Evolutionary conservation across 2,329 filamentous ascomycete species (phyloP).

Genomic region (Diaporthe citriasiana): DNA sequence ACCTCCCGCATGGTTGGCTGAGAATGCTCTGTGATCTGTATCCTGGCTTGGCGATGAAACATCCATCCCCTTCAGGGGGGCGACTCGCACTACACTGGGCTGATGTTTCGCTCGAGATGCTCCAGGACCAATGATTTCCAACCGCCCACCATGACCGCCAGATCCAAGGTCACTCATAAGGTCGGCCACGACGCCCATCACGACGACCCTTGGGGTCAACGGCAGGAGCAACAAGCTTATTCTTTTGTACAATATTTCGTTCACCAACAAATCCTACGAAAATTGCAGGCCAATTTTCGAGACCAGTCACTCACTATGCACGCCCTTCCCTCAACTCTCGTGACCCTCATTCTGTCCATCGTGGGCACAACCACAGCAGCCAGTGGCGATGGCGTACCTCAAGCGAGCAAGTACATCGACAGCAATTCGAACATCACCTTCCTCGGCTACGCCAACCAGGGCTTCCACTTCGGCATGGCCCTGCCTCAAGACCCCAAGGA

Average conservation of each 20-base stretch:
- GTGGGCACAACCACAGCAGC: conserved; percentile 26
- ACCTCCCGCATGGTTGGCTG: not conserved
- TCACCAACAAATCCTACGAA: not conserved
- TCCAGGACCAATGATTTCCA: conserved; percentile 25
- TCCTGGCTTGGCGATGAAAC: conserved; percentile 28
- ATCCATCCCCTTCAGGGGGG: conserved; percentile 9
- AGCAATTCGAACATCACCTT: conserved; percentile 41
- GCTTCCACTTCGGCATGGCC: conserved; percentile 42
- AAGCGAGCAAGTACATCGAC: conserved; percentile 38
- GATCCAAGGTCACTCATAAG: conserved; percentile 12
- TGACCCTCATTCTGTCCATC: conserved; percentile 32
- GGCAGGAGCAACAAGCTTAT: conserved; percentile 14
- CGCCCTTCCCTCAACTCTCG: conserved; percentile 18
- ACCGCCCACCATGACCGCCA: conserved; percentile 4
- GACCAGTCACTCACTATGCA: conserved; percentile 32
- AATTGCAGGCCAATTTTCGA: conserved; percentile 42
- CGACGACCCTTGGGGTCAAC: not conserved
- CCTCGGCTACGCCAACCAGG: conserved; percentile 39
- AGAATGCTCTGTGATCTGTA: not conserved
- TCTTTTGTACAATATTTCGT: not conserved
- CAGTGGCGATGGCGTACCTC: conserved; percentile 30
- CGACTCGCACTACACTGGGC: not conserved
- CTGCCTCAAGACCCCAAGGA: conserved; percentile 37
- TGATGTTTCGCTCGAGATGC: conserved; percentile 1
- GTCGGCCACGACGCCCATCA: conserved; percentile 19